Evolutionary conservation across 2,329 filamentous ascomycete genomes (phyloP), one percentile per base, ranked within the genome.

Genomic region (Akanthomyces dipterigenus): DNA sequence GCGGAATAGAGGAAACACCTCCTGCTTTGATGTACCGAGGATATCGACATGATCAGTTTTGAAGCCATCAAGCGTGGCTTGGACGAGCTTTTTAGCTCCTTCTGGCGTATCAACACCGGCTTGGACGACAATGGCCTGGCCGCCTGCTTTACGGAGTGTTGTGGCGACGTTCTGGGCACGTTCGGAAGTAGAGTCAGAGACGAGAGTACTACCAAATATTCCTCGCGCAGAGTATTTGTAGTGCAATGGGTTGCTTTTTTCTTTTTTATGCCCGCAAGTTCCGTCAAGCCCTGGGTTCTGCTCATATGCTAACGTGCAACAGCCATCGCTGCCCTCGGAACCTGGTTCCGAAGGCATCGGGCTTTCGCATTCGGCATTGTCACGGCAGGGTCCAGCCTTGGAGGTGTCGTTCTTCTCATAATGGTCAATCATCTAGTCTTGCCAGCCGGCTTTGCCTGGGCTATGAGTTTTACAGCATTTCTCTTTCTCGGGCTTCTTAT

Each of bases 381-480:
- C 3, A 81, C 83, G 1, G 80, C 79, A 2, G 85, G 85, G 3
- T 82, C 79, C 49, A 80, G 79, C 22, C 73, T 83, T 5, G 81
- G 82, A 5, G 80, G 81, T 12, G 70, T 84, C 31, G 69, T 83
- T 14, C 84, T 82, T 49, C 66, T 66, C 12, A 63, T 68, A 51
- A 70, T 69, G 65, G 66, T 62, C 12, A 63, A 65, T 31, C 64
- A 66, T 14, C 34, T 71, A 36, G 65, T 70, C 22, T 62, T 64
- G 9, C 22, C 63, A 18, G 51, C 68, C 45, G 66, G 66, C 18
- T 66, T 69, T 26, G 65, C 63, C 3, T 86, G 83, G 84, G 77
- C 82, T 0, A 82, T 83, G 5, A 76, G 85, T 4, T 76, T 82
- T 2, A 76, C 88, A 2, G 86, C 80, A 0, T 87, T 88, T 68